Base-by-base conservation (phyloP, 1,284 basidiomycete species). In the Wolfiporia cocos region DNA sequence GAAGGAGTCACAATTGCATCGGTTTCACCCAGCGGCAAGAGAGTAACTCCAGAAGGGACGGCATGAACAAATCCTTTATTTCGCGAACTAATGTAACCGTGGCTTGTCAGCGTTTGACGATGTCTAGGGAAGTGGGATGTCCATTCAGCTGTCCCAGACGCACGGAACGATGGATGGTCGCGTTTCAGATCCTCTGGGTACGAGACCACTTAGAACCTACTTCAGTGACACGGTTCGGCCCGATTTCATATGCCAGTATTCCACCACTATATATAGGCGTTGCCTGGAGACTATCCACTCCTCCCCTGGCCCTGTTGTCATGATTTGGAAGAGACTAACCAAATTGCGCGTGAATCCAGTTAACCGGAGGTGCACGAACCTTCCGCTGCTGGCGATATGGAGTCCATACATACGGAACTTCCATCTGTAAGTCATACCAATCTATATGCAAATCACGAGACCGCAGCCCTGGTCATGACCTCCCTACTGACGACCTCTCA, bases 301-400 rank as follows among this genome's bases (percentile, higher is more conserved):
- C 17, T 35, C 31, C 18, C 7, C 26, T 29, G 26, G 7, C 14
- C 9, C 31, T 6, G 18, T 17, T 17, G 18, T 33, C 11, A 38
- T 19, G 3, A 15, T 50, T 2, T 51, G 51, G 51, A 34, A 48
- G 37, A 17, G 22, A 33, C 34, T 58, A 24, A 43, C 45, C 20
- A 45, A 56, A 7, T 55, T 51, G 12, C 49, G 49, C 15, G 54
- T 80, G 43, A 80, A 81, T 53, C 73, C 75, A 0, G 48, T 69
- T 50, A 80, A 79, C 53, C 51, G 69, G 40, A 81, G 78, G 50
- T 72, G 70, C 45, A 70, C 68, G 39, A 78, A 78, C 0, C 60
- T 82, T 4, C 74, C 76, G 4, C 60, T 82, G 35, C 57, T 82
- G 47, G 71, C 73, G 34, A 58, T 81, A 21, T 56, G 57, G n/a